Conservation (phyloP, 257 asterid genomes). For the Paulownia fortunei region DNA sequence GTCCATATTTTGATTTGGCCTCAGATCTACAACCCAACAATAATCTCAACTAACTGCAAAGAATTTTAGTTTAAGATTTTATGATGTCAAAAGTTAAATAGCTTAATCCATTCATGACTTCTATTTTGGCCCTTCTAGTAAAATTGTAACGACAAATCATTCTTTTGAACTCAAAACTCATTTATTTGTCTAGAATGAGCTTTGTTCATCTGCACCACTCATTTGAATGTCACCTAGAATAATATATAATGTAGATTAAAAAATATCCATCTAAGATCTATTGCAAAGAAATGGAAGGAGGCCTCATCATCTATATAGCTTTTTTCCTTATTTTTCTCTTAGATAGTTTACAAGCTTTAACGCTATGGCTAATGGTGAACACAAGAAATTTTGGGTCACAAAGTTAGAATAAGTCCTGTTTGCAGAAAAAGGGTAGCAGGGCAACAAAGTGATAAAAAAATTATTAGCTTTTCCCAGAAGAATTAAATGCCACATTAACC, state of each 20-base stretch:
- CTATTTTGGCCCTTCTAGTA: neutral
- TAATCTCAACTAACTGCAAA: constrained; percentile 13
- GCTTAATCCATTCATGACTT: constrained; percentile 2
- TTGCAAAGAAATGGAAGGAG: neutral
- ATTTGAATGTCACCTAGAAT: neutral
- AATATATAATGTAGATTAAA: neutral
- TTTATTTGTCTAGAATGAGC: constrained; percentile 5
- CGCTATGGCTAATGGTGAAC: neutral
- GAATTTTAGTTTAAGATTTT: neutral
- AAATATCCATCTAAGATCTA: neutral
- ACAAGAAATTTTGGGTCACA: neutral
- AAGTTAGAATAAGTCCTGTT: neutral
- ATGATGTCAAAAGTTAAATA: constrained; percentile 3
- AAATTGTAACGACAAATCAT: neutral
- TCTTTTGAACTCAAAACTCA: neutral
- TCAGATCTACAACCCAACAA: constrained; percentile 19
- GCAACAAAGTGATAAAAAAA: constrained; percentile 10
- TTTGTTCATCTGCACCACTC: constrained; percentile 2
- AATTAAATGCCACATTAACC: constrained; percentile 6
- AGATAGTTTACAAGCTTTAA: constrained; percentile 1
- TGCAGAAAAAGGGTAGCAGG: neutral
- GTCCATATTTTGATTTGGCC: constrained; percentile 7
- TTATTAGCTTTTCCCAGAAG: neutral
- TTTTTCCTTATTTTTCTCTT: neutral
- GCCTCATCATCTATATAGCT: neutral